These are phyloP conservation scores for Theobroma cacao DNA, from an alignment of 345 rosid genomes.

Conservation along the genomic window DNA sequence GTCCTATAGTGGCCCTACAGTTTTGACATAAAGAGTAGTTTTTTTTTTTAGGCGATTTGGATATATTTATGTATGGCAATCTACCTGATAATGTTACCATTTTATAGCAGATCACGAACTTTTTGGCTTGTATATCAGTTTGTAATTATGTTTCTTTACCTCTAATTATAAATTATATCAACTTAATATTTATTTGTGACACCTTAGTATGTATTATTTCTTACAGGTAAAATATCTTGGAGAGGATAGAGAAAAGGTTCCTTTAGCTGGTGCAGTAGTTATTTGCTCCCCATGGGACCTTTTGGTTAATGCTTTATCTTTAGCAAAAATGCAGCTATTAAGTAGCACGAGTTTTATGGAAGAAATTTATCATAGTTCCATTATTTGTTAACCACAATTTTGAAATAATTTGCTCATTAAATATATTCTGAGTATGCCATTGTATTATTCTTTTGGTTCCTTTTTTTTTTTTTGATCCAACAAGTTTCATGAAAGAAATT, in stretches of 20 bases:
- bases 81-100: background rate
- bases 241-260: slow-evolving; percentile 70
- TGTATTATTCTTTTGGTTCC: background rate
- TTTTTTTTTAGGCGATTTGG: background rate
- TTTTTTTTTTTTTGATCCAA: background rate
- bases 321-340: background rate
- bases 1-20: background rate
- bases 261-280: slow-evolving; percentile 78
- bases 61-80: background rate
- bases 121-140: background rate
- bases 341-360: background rate
- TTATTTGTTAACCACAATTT: background rate
- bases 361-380: slow-evolving; percentile 4
- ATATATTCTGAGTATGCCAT: background rate
- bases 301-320: slow-evolving; percentile 53
- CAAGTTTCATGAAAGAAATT: background rate
- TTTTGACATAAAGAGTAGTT: background rate
- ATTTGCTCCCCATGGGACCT: slow-evolving; percentile 95
- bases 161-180: background rate
- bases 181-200: background rate
- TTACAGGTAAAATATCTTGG: slow-evolving; percentile 94
- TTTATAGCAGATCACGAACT: background rate
- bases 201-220: background rate
- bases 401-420: background rate
- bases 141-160: background rate